A percentile compares a stretch with the other conserved stretches of the same genome.
phyloP scores from a whole-genome alignment of 2,329 filamentous ascomycete species.

The Diplodia corticola region DNA sequence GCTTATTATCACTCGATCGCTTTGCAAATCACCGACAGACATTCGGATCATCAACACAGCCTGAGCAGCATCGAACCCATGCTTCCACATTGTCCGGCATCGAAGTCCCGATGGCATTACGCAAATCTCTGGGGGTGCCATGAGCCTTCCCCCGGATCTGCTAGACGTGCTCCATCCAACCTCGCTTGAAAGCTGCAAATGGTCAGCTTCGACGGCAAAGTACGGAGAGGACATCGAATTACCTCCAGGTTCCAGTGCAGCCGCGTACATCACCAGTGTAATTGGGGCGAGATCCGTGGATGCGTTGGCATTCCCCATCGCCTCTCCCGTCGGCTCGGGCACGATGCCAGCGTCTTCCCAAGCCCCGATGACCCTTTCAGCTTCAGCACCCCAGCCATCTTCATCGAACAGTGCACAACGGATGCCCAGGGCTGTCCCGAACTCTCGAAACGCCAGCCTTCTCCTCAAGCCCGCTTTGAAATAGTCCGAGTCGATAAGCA shows the following conservation, averaged over 20 bases:
- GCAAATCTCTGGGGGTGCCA: neutral
- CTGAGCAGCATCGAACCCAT: neutral
- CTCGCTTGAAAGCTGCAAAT: neutral
- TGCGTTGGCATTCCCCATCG: conserved; percentile 29
- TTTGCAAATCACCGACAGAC: neutral
- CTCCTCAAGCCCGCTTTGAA: conserved; percentile 9
- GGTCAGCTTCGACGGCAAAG: neutral
- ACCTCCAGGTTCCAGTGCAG: conserved; percentile 58
- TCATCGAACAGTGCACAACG: conserved; percentile 4
- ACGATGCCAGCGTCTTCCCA: conserved; percentile 40
- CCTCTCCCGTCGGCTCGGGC: conserved; percentile 25
- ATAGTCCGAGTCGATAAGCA: conserved; percentile 22
- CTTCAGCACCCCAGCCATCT: neutral
- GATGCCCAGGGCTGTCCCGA: conserved; percentile 28
- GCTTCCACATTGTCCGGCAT: neutral
- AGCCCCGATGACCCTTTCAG: conserved; percentile 34
- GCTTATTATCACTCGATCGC: neutral
- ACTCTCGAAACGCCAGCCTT: conserved; percentile 29
- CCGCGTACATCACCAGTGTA: conserved; percentile 59
- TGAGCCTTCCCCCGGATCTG: neutral
- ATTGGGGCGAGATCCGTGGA: conserved; percentile 54
- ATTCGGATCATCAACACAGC: neutral
- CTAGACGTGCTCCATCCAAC: neutral
- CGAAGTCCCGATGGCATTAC: neutral
- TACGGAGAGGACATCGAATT: conserved; percentile 31